These are phyloP conservation scores for Pichia occidentalis DNA, from an alignment of 805 yeast species.

Conservation along the genomic window DNA sequence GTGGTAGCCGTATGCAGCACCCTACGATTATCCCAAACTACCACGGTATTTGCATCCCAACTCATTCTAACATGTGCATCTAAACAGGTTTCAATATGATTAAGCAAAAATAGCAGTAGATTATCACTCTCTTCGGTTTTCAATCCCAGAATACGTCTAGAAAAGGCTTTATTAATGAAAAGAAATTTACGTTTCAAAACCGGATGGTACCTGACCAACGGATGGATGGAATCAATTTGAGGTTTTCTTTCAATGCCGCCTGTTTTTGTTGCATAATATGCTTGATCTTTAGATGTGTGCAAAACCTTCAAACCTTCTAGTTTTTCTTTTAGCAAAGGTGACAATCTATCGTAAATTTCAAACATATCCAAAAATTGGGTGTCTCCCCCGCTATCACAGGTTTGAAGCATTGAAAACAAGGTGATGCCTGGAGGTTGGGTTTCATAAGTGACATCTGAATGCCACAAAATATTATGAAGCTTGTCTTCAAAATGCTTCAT, in stretches of 20 bases:
- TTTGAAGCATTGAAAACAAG: slow-evolving; percentile 54
- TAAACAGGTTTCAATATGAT: slow-evolving; percentile 43
- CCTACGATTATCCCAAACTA: slow-evolving; percentile 75
- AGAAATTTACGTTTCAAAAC: slow-evolving; percentile 57
- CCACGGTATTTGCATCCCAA: slow-evolving; percentile 68
- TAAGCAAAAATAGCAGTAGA: slow-evolving; percentile 50
- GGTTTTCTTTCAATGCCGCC: slow-evolving; percentile 67
- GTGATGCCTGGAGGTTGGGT: slow-evolving; percentile 69
- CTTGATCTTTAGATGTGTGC: slow-evolving; percentile 70
- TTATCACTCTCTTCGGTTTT: slow-evolving; percentile 65
- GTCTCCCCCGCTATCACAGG: slow-evolving; percentile 65
- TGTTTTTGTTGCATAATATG: slow-evolving; percentile 41
- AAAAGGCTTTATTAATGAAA: slow-evolving; percentile 54
- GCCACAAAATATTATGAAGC: slow-evolving; percentile 47
- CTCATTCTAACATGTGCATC: slow-evolving; percentile 64
- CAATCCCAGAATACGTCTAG: slow-evolving; percentile 62
- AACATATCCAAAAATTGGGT: slow-evolving; percentile 63
- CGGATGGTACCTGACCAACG: slow-evolving; percentile 67
- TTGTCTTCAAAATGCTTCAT: slow-evolving; percentile 31
- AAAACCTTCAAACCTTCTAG: slow-evolving; percentile 57
- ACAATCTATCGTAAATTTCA: slow-evolving; percentile 66
- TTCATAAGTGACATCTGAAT: slow-evolving; percentile 71
- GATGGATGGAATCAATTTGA: slow-evolving; percentile 58
- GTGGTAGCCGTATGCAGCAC: slow-evolving; percentile 61
- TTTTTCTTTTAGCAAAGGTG: slow-evolving; percentile 55